A percentile compares a stretch with the other conserved stretches of the same genome.
These are phyloP conservation scores for Hymenoscyphus repandus DNA, from an alignment of 2,329 filamentous ascomycete genomes.

Conservation along the genomic window DNA sequence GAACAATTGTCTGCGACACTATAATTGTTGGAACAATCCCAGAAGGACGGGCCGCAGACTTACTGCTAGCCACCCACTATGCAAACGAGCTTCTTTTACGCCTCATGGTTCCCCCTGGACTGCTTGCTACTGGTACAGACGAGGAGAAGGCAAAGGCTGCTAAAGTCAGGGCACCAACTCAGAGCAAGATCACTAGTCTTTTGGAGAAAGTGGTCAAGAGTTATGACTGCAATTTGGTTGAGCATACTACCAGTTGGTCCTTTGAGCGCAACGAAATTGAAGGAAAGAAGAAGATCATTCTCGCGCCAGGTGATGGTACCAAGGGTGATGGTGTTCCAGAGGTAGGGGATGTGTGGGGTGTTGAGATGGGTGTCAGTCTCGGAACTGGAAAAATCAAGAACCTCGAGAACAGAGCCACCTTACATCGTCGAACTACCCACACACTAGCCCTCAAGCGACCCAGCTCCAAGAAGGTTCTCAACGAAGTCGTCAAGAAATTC, in stretches of 20 bases:
- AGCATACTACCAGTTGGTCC: constrained; percentile 96
- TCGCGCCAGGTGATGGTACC: constrained; percentile 77
- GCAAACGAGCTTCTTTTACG: constrained; percentile 92
- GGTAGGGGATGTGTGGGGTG: constrained; percentile 92
- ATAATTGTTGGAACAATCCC: constrained; percentile 69
- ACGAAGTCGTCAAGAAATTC: constrained; percentile 95
- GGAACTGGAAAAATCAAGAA: constrained; percentile 94
- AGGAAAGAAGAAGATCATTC: constrained; percentile 90
- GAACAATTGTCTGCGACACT: constrained; percentile 92
- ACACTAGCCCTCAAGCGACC: constrained; percentile 93
- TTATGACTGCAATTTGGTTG: constrained; percentile 88
- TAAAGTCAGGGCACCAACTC: constrained; percentile 74
- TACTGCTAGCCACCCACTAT: constrained; percentile 87
- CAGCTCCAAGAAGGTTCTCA: constrained; percentile 85
- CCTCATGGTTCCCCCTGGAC: constrained; percentile 84
- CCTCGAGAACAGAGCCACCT: constrained; percentile 78
- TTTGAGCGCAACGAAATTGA: constrained; percentile 98
- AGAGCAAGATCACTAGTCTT: constrained; percentile 79
- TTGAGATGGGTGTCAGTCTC: constrained; percentile 89
- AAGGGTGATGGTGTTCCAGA: constrained; percentile 89
- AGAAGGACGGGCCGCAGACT: constrained; percentile 74
- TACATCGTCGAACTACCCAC: constrained; percentile 87
- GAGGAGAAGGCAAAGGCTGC: constrained; percentile 94
- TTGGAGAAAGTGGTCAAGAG: constrained; percentile 87
- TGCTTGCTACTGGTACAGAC: constrained; percentile 75